Base-by-base conservation (phyloP, 2,329 filamentous ascomycete genomes). In the Ophiocordyceps camponoti-rufipedis region DNA sequence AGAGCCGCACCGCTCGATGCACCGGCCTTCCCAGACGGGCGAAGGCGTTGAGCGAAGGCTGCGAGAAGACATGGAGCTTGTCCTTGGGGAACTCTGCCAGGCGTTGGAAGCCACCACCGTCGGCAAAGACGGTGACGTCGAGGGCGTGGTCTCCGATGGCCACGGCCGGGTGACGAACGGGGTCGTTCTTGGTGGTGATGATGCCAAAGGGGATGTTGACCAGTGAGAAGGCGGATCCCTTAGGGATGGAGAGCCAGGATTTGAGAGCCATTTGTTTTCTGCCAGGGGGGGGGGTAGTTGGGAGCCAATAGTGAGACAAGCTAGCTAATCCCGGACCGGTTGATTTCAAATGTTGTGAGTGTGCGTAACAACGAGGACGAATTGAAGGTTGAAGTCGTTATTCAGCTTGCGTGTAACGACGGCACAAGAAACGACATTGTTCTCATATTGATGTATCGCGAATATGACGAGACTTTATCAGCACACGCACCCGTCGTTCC, bases 131-230 rank as follows among this genome's bases (percentile, higher is more conserved):
- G 43, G 72, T 69, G 12, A 91, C 67, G 52, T 89, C 82, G 42
- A 91, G 64, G 0, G 77, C 82, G 59, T 83, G 66, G 28, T 79
- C 72, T 43, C 84, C 85, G 53, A 91, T 82, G 8, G 82, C 82
- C 48, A 84, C 64, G 14, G 82, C 84, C 9, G 78, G 71, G 28
- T 78, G 78, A 1, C 70, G 80, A 29, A 67, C 68, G 8, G 68
- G 54, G 48, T 74, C 68, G 5, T 67, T 60, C 2, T 68, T 51
- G 0, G 80, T 81, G 28, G 78, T 81, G 56, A 91, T 85, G 64
- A 91, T 78, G 55, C 85, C 85, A 56, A 89, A 89, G 1, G 85
- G 85, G 45, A 91, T 80, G 58, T 91, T 91, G 54, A 79, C 76
- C 43, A 89, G 65, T 6, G 83, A 85, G 63, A 87, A 88, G 53